A percentile compares a stretch with the other conserved stretches of the same genome.
Evolutionary conservation across 495 filamentous ascomycete species (phyloP).

Genomic region (Cairneyella variabilis): DNA sequence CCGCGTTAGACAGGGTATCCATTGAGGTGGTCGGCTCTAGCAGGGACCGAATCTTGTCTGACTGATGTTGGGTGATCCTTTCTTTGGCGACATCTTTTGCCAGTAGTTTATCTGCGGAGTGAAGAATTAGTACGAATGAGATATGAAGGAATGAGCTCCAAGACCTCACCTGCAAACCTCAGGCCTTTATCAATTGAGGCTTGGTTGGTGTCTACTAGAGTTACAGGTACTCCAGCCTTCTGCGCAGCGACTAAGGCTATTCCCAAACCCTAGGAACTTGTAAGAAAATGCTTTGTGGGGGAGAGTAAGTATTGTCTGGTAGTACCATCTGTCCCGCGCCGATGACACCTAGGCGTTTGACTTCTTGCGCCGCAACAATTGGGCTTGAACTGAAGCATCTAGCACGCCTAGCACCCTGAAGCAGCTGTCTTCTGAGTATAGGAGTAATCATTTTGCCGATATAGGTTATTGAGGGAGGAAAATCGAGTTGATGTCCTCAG

Average conservation of each 20-base stretch:
- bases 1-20: slow-evolving; percentile 75
- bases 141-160: slow-evolving; percentile 8
- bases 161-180: slow-evolving; percentile 72
- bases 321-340: slow-evolving; percentile 95
- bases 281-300: slow-evolving; percentile 5
- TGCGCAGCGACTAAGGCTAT: slow-evolving; percentile 93
- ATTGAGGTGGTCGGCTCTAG: slow-evolving; percentile 69
- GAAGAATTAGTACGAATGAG: slow-evolving; percentile 2
- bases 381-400: slow-evolving; percentile 52
- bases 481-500: neutral
- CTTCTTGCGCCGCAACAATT: slow-evolving; percentile 58
- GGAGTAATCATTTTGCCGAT: slow-evolving; percentile 21
- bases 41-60: slow-evolving; percentile 63
- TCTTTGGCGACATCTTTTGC: slow-evolving; percentile 87
- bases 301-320: slow-evolving; percentile 11
- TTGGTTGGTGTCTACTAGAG: slow-evolving; percentile 79
- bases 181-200: slow-evolving; percentile 87
- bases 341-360: slow-evolving; percentile 87
- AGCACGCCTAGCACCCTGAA: slow-evolving; percentile 31
- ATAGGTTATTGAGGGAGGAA: neutral
- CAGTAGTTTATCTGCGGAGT: slow-evolving; percentile 72
- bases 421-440: slow-evolving; percentile 15
- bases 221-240: slow-evolving; percentile 80
- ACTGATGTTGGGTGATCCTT: slow-evolving; percentile 72
- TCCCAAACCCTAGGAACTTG: slow-evolving; percentile 69